A percentile compares a stretch with the other conserved stretches of the same genome.
Conservation (phyloP, 2,329 filamentous ascomycete genomes). For the Teratosphaeria pseudoeucalypti region DNA sequence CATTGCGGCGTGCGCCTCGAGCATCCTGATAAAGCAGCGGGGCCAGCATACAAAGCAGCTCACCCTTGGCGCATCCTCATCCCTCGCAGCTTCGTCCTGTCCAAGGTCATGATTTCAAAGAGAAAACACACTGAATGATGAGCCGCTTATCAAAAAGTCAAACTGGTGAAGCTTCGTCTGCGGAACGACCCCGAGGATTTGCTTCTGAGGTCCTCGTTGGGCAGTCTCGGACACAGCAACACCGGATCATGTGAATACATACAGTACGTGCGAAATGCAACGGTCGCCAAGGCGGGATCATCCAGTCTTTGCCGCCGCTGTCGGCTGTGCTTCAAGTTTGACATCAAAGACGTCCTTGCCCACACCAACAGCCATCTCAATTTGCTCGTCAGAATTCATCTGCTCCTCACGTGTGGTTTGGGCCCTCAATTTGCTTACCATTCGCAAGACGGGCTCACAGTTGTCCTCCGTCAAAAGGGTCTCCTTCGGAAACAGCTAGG, state of each 20-base stretch:
- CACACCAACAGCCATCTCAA: conserved; percentile 16
- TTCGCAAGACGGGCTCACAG: conserved; percentile 19
- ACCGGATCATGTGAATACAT: background rate
- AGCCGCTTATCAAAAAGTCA: background rate
- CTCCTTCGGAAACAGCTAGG: conserved; percentile 21
- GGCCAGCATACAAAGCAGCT: background rate
- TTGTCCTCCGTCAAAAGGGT: conserved; percentile 28
- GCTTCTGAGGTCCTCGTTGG: too few species aligned
- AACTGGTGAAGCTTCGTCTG: background rate
- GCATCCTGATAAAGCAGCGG: background rate
- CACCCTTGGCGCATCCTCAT: background rate
- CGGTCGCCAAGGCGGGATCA: background rate
- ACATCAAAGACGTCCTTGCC: conserved; percentile 28
- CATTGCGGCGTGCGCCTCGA: background rate
- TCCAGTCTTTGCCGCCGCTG: conserved; percentile 1
- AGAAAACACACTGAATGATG: background rate
- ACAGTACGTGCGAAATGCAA: background rate
- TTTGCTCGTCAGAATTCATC: conserved; percentile 9
- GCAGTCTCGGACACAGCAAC: too few species aligned
- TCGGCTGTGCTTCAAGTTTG: conserved; percentile 9
- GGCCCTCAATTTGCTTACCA: background rate
- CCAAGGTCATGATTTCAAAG: background rate
- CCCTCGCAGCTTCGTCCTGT: background rate
- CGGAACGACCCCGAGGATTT: background rate
- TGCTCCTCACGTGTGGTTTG: background rate